Conservation (phyloP, 1,284 basidiomycete genomes). For the Microbotryum scabiosae region DNA sequence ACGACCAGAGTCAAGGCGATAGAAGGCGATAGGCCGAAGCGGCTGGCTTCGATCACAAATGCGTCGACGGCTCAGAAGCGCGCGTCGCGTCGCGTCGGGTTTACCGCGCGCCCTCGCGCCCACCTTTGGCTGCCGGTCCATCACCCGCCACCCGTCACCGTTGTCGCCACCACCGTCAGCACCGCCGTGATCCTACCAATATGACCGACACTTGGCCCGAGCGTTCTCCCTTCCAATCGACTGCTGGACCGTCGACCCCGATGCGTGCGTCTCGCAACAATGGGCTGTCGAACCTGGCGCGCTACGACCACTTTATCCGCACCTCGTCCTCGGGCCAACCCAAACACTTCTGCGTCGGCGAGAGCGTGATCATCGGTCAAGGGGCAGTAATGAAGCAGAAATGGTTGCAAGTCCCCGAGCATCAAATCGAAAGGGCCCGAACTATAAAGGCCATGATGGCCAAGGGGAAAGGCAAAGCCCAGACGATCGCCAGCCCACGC, state of each 20-base stretch:
- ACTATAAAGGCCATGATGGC: constrained; percentile 1
- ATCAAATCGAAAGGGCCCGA: background rate
- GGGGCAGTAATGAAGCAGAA: constrained; percentile 13
- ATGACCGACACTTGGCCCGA: no score
- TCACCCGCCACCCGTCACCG: no score
- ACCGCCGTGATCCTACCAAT: no score
- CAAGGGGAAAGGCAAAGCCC: constrained; percentile 4
- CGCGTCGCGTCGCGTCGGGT: no score
- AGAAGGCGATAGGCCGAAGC: no score
- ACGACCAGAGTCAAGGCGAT: no score
- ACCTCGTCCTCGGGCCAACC: background rate
- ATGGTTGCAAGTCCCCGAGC: constrained; percentile 22
- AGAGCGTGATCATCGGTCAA: constrained; percentile 16
- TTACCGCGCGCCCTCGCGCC: no score
- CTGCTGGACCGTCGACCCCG: background rate
- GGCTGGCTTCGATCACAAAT: no score
- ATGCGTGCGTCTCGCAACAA: constrained; percentile 17
- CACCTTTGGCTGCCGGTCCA: no score
- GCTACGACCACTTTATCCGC: constrained; percentile 15
- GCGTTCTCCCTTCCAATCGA: no score
- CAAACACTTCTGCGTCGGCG: constrained; percentile 17
- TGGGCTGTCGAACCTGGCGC: constrained; percentile 15
- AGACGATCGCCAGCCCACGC: background rate
- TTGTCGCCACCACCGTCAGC: no score
- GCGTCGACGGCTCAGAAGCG: no score